Percentiles rank a stretch among this genome's conserved stretches.
Evolutionary conservation across 352 stramenopile genomes (phyloP).

Genomic region (Thalassiosira livingstoniorum): DNA sequence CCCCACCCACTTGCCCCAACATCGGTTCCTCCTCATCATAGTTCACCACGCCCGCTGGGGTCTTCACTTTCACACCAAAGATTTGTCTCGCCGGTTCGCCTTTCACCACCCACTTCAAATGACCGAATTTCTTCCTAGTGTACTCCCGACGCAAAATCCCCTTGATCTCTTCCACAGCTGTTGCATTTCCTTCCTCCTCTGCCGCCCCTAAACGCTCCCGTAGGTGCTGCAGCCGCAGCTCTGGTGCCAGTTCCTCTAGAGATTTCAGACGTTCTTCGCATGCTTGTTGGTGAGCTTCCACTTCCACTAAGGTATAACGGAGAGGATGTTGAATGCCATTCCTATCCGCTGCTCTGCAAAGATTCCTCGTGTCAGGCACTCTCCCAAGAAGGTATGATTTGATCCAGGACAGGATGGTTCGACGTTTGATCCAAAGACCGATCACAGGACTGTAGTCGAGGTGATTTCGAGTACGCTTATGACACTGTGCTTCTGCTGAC

Average conservation of each 20-base stretch:
- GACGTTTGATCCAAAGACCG: not conserved
- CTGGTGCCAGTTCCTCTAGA: constrained; percentile 1
- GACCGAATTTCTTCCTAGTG: not conserved
- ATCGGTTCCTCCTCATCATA: constrained; percentile 14
- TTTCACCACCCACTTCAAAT: not conserved
- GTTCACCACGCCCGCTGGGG: not conserved
- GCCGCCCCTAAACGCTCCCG: not conserved
- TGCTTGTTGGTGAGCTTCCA: constrained; percentile 1
- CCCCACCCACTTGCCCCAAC: not conserved
- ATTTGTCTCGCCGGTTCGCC: not conserved
- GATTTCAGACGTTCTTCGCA: not conserved
- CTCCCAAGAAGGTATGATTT: not conserved
- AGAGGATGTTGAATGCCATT: not conserved
- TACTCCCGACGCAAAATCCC: not conserved
- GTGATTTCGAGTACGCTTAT: no score
- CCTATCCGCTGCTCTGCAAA: not conserved
- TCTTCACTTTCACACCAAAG: not conserved
- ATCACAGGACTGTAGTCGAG: not conserved
- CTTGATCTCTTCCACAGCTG: constrained; percentile 1
- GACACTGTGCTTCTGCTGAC: no score
- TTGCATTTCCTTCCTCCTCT: not conserved
- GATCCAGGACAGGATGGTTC: not conserved
- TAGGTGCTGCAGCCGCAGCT: constrained; percentile 1
- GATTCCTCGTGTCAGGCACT: not conserved
- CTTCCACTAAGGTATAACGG: not conserved